Evolutionary conservation across 768 basidiomycete genomes (phyloP).

Genomic region (Lactarius psammicola): DNA sequence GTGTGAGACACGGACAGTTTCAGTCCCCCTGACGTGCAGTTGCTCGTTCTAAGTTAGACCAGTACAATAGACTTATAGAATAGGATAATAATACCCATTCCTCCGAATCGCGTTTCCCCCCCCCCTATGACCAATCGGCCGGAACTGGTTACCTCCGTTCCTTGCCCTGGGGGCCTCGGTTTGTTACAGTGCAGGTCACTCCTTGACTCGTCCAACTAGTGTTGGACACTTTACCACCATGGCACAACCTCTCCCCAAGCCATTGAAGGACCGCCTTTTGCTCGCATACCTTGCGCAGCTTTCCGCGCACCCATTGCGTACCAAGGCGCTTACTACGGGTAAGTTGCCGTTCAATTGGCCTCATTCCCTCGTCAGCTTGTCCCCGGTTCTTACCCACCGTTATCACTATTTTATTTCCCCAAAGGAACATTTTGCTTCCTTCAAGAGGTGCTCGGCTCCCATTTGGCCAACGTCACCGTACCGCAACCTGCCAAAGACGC

Average conservation of each 20-base stretch:
- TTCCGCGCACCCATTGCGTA: constrained; percentile 66
- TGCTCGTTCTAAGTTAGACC: constrained; percentile 1
- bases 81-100: constrained; percentile 19
- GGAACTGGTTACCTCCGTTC: neutral
- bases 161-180: neutral
- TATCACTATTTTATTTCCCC: neutral
- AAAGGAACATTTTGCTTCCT: constrained; percentile 46
- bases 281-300: constrained; percentile 71
- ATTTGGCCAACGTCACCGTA: constrained; percentile 60
- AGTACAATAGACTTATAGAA: constrained; percentile 15
- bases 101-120: too few relatives aligned
- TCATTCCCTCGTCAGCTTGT: constrained; percentile 6
- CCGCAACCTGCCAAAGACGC: constrained; percentile 52
- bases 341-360: constrained; percentile 23
- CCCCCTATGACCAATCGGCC: neutral
- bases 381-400: neutral
- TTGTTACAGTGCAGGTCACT: neutral
- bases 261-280: constrained; percentile 48
- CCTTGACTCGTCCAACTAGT: neutral
- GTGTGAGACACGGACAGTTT: neutral
- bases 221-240: constrained; percentile 23
- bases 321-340: constrained; percentile 79
- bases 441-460: constrained; percentile 79
- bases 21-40: neutral
- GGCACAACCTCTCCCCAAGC: constrained; percentile 26